phyloP scores from a whole-genome alignment of 1,284 basidiomycete genomes.

The Ustilago trichophora region DNA sequence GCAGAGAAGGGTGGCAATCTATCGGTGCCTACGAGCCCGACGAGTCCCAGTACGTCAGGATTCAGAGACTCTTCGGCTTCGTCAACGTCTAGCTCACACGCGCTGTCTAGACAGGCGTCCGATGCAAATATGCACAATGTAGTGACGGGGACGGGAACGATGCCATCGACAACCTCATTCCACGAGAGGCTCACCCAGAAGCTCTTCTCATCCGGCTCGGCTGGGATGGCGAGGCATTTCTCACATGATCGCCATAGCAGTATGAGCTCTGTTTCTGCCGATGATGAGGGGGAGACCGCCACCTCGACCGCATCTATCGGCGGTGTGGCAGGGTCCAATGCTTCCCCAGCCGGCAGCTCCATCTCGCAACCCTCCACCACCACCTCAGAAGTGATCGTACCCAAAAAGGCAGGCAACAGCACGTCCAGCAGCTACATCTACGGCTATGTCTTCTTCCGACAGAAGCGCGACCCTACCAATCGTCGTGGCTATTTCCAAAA shows the following conservation, averaged over 20 bases:
- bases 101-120: conserved; percentile 24
- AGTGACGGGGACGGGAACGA: background rate
- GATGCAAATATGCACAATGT: conserved; percentile 29
- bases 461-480: conserved; percentile 57
- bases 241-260: conserved; percentile 43
- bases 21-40: conserved; percentile 22
- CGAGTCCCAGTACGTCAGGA: conserved; percentile 6
- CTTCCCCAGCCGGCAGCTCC: conserved; percentile 4
- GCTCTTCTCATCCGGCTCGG: conserved; percentile 32
- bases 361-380: background rate
- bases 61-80: conserved; percentile 35
- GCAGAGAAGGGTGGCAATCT: conserved; percentile 8
- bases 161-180: conserved; percentile 24
- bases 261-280: conserved; percentile 26
- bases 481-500: conserved; percentile 70
- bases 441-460: conserved; percentile 65
- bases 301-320: background rate
- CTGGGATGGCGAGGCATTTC: conserved; percentile 29
- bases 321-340: background rate
- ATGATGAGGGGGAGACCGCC: conserved; percentile 21
- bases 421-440: conserved; percentile 62
- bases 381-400: conserved; percentile 3
- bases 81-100: conserved; percentile 14
- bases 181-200: conserved; percentile 42
- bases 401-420: conserved; percentile 35